These are phyloP conservation scores for Echites panduratus DNA, from an alignment of 257 asterid species.

Conservation along the genomic window DNA sequence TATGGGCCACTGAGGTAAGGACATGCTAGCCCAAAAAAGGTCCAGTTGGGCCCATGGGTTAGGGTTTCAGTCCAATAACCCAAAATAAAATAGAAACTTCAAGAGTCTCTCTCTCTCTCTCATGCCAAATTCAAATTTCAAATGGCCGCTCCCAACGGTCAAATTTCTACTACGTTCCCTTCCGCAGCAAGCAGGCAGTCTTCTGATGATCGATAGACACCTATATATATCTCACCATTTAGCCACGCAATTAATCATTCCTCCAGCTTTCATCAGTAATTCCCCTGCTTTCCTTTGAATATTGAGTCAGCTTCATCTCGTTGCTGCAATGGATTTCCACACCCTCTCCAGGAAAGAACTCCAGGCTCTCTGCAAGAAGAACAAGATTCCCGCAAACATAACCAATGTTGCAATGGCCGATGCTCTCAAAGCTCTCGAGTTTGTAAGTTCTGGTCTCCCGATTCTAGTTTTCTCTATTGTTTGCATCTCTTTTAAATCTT, in stretches of 20 bases:
- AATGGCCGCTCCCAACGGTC: constrained; percentile 53
- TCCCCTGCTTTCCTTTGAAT: not conserved
- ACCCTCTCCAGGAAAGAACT: constrained; percentile 59
- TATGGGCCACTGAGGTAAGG: not conserved
- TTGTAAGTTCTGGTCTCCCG: constrained; percentile 30
- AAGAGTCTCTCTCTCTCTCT: no score
- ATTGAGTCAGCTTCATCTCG: constrained; percentile 6
- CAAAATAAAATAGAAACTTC: not conserved
- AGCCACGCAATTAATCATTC: constrained; percentile 13
- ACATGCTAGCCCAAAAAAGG: not conserved
- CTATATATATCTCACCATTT: constrained; percentile 19
- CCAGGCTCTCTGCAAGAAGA: constrained; percentile 70
- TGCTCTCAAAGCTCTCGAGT: constrained; percentile 49
- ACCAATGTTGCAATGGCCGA: constrained; percentile 65
- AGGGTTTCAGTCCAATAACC: not conserved
- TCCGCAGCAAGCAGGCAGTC: not conserved
- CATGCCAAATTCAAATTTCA: constrained; percentile 30
- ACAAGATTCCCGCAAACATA: constrained; percentile 59
- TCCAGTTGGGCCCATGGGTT: not conserved
- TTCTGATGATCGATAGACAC: not conserved
- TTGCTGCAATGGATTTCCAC: constrained; percentile 49
- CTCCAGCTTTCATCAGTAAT: not conserved
- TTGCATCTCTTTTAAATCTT: not conserved
- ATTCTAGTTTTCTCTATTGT: not conserved
- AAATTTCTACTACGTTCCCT: constrained; percentile 12